phyloP scores from a whole-genome alignment of 2,329 filamentous ascomycete species.

The Plectosphaerella sp. region DNA sequence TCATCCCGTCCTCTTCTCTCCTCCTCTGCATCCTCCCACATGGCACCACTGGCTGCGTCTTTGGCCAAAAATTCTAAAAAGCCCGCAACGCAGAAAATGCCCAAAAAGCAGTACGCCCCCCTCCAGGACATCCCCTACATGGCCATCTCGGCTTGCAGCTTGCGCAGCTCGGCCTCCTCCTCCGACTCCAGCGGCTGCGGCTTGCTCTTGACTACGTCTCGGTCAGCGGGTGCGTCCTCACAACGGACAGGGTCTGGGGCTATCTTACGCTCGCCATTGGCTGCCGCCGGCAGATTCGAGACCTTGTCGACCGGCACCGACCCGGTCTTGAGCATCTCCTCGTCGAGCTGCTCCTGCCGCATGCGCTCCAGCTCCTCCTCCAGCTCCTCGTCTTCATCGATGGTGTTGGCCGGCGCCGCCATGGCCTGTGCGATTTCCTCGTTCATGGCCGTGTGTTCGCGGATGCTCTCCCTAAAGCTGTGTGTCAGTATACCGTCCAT shows the following conservation, averaged over 20 bases:
- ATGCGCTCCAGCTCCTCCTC: slow-evolving; percentile 80
- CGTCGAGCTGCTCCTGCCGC: slow-evolving; percentile 89
- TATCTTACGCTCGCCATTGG: slow-evolving; percentile 70
- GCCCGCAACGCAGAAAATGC: no score
- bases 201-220: slow-evolving; percentile 41
- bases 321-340: slow-evolving; percentile 89
- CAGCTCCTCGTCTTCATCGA: slow-evolving; percentile 80
- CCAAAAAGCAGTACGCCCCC: background rate
- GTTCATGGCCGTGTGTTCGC: slow-evolving; percentile 88
- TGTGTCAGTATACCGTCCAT: slow-evolving; percentile 3
- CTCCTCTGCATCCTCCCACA: background rate
- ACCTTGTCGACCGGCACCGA: slow-evolving; percentile 79
- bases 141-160: slow-evolving; percentile 94
- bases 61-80: no score
- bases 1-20: no score
- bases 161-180: slow-evolving; percentile 90
- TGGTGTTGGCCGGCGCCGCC: slow-evolving; percentile 63
- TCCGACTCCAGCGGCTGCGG: slow-evolving; percentile 68
- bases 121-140: slow-evolving; percentile 52
- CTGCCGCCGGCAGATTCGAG: slow-evolving; percentile 70
- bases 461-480: slow-evolving; percentile 70
- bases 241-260: no score
- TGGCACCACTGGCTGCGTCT: no score
- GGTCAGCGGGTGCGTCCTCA: background rate
- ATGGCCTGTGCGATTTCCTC: slow-evolving; percentile 90